Evolutionary conservation across 352 stramenopile genomes (phyloP).

Genomic region (Peronosclerospora sorghi): DNA sequence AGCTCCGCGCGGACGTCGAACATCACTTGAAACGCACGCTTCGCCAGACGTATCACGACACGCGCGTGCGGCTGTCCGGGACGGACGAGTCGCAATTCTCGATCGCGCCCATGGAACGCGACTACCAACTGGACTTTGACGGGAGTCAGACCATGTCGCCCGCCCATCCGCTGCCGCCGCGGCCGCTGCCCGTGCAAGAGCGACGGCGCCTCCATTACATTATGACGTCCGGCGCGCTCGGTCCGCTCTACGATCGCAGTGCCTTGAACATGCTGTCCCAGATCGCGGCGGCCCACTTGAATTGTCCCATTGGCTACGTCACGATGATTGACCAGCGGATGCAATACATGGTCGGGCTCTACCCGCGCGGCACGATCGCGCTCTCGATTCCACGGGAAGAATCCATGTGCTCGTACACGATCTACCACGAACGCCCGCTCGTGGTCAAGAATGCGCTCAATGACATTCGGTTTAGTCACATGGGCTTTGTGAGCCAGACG

Average conservation of each 20-base stretch:
- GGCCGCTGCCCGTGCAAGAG: slow-evolving; percentile 26
- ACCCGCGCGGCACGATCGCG: slow-evolving; percentile 16
- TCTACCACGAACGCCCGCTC: slow-evolving; percentile 49
- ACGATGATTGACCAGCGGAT: slow-evolving; percentile 45
- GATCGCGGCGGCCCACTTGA: slow-evolving; percentile 33
- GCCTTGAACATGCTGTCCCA: slow-evolving; percentile 42
- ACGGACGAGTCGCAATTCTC: slow-evolving; percentile 22
- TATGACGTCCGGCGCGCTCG: slow-evolving; percentile 28
- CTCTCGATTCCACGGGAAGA: slow-evolving; percentile 33
- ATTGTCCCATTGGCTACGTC: slow-evolving; percentile 49
- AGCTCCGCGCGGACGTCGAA: slow-evolving; percentile 22
- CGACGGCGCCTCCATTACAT: slow-evolving; percentile 29
- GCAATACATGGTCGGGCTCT: slow-evolving; percentile 35
- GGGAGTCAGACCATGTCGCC: slow-evolving; percentile 27
- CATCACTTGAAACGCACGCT: slow-evolving; percentile 20
- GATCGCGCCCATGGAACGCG: slow-evolving; percentile 25
- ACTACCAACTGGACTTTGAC: slow-evolving; percentile 44
- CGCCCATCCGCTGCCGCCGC: slow-evolving; percentile 31
- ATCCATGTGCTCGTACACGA: slow-evolving; percentile 46
- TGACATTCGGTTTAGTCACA: slow-evolving; percentile 54
- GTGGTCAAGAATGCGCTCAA: slow-evolving; percentile 50
- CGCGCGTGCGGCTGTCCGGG: slow-evolving; percentile 7
- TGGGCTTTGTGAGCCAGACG: slow-evolving; percentile 34
- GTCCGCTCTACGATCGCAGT: slow-evolving; percentile 33
- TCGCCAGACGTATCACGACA: slow-evolving; percentile 10